Evolutionary conservation across 805 yeast species (phyloP).

Genomic region (Nakazawaea anatomiae): DNA sequence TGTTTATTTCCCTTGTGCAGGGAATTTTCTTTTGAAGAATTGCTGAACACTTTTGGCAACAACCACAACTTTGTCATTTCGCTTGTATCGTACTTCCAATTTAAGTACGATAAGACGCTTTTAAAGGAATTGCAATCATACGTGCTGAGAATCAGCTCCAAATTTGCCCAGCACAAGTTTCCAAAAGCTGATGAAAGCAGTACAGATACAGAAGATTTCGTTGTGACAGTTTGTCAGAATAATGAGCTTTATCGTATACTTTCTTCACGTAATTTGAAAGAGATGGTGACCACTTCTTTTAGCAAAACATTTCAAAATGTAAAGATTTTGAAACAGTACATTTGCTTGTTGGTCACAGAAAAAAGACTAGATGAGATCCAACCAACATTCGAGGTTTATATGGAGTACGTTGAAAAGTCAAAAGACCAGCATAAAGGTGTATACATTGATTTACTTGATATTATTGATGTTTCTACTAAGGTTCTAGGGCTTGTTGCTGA

Average conservation of each 20-base stretch:
- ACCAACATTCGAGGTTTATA: conserved; percentile 33
- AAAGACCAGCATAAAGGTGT: conserved; percentile 27
- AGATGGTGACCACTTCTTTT: neutral
- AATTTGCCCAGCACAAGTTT: neutral
- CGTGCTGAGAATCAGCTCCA: neutral
- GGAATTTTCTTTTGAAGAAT: neutral
- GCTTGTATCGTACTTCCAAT: neutral
- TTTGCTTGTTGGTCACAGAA: conserved; percentile 19
- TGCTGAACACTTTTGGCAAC: neutral
- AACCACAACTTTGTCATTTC: conserved; percentile 7
- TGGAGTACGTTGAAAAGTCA: conserved; percentile 33
- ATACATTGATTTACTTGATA: conserved; percentile 30
- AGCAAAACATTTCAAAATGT: conserved; percentile 40
- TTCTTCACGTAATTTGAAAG: neutral
- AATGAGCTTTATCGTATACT: conserved; percentile 5
- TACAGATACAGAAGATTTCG: conserved; percentile 3
- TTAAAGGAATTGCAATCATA: neutral
- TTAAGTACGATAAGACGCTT: neutral
- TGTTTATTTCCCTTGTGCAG: neutral
- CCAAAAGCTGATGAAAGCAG: conserved; percentile 7
- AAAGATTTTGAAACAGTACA: conserved; percentile 30
- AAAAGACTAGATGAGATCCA: conserved; percentile 17
- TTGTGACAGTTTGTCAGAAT: conserved; percentile 1
- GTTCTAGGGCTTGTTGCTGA: conserved; percentile 18
- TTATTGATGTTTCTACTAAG: conserved; percentile 16